A percentile compares a stretch with the other conserved stretches of the same genome.
Evolutionary conservation across 2,329 filamentous ascomycete species (phyloP).

Genomic region (Epichloe aotearoae): DNA sequence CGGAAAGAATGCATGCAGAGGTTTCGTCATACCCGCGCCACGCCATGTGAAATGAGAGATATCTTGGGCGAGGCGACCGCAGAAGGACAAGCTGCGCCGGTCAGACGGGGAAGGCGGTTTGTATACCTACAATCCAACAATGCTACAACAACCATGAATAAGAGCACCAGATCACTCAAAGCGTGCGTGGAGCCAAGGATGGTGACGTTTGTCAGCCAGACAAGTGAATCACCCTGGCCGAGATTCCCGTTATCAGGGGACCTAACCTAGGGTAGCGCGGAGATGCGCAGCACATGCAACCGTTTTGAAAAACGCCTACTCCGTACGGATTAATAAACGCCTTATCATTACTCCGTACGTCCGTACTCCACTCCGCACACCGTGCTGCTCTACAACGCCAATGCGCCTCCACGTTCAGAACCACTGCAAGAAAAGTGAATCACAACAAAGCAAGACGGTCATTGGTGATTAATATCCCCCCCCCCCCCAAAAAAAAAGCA

Average conservation of each 20-base stretch:
- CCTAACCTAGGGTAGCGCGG: neutral
- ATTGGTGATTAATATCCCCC: neutral
- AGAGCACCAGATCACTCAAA: neutral
- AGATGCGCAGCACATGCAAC: neutral
- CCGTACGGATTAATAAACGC: too few species aligned
- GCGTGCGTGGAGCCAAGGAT: neutral
- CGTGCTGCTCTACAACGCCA: too few species aligned
- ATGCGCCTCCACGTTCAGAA: neutral
- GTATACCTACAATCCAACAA: neutral
- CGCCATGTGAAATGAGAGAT: neutral
- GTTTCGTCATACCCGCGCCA: neutral
- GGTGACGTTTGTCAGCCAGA: conserved; percentile 7
- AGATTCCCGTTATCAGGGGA: neutral
- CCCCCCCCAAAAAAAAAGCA: neutral
- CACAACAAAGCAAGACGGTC: neutral
- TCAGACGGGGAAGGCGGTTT: neutral
- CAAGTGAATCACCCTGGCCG: neutral
- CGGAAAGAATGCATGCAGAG: conserved; percentile 3
- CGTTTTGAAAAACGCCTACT: neutral
- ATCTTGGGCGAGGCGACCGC: neutral
- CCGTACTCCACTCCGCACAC: neutral
- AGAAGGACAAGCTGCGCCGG: neutral
- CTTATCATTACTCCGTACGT: neutral
- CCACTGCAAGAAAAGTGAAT: neutral
- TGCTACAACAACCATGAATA: too few species aligned